Evolutionary conservation across 2,329 filamentous ascomycete genomes (phyloP).

Genomic region (Penicillium sp.): DNA sequence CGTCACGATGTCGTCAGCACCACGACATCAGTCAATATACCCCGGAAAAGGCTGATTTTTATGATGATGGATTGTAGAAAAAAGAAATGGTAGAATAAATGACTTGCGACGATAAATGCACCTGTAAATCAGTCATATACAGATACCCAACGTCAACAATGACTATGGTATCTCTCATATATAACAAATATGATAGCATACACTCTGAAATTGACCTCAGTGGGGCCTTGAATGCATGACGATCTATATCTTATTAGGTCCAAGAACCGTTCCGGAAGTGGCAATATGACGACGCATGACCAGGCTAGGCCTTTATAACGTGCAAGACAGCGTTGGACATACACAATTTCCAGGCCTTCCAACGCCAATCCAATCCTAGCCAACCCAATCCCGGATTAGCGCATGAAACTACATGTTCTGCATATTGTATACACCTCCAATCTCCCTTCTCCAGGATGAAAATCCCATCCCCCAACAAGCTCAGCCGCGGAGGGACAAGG

Average conservation of each 20-base stretch:
- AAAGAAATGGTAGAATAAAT: too few species aligned
- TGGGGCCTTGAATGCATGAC: conserved; percentile 8
- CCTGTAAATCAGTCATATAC: background rate
- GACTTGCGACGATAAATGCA: background rate
- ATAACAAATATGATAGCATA: background rate
- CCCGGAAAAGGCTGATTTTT: background rate
- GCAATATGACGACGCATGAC: conserved; percentile 10
- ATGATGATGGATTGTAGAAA: background rate
- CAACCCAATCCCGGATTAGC: background rate
- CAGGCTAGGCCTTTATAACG: background rate
- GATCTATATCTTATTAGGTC: background rate
- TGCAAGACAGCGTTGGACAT: background rate
- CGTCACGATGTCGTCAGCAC: conserved; percentile 3
- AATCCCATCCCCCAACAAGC: conserved; percentile 11
- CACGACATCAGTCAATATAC: background rate
- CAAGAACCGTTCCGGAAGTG: conserved; percentile 2
- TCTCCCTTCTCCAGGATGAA: conserved; percentile 8
- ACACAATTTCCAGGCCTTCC: background rate
- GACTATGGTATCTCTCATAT: background rate
- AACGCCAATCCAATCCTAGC: background rate
- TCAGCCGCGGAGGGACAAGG: background rate
- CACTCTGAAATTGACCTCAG: background rate
- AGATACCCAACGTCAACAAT: background rate
- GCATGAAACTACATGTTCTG: background rate
- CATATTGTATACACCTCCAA: background rate